Conservation (phyloP, 2,329 filamentous ascomycete genomes). For the Zasmidium citrigriseum region DNA sequence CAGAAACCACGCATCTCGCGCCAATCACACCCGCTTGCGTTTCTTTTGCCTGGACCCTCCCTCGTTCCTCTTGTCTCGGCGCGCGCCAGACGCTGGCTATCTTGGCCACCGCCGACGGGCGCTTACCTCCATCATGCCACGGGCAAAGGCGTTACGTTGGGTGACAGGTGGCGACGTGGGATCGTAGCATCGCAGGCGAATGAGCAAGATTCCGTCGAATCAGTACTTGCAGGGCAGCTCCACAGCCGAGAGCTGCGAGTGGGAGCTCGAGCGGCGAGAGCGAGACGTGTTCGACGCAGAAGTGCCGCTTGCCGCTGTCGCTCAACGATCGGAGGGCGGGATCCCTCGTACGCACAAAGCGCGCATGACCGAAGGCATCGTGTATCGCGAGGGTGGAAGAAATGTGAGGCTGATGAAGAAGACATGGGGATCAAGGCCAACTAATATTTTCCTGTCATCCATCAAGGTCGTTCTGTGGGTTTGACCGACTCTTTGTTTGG, state of each 20-base stretch:
- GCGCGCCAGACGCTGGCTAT: neutral
- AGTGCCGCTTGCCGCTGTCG: neutral
- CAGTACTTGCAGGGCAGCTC: neutral
- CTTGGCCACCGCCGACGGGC: neutral
- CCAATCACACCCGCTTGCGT: neutral
- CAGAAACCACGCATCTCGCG: no score
- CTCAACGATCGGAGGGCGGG: no score
- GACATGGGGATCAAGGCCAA: neutral
- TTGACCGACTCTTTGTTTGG: neutral
- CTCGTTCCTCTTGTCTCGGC: neutral
- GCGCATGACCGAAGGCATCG: neutral
- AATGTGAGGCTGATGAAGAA: neutral
- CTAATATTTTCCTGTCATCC: slow-evolving; percentile 5
- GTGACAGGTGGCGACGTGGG: neutral
- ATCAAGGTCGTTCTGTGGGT: slow-evolving; percentile 3
- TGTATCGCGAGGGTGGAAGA: neutral
- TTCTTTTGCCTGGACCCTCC: neutral
- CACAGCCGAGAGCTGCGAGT: neutral
- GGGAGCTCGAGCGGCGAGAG: neutral
- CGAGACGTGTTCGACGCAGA: neutral
- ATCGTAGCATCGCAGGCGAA: neutral
- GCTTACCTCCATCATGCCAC: neutral
- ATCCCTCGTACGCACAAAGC: neutral
- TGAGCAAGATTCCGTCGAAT: slow-evolving; percentile 6
- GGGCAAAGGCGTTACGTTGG: no score